Evolutionary conservation across 2,329 filamentous ascomycete species (phyloP).

Genomic region (Didymella keratinophila): DNA sequence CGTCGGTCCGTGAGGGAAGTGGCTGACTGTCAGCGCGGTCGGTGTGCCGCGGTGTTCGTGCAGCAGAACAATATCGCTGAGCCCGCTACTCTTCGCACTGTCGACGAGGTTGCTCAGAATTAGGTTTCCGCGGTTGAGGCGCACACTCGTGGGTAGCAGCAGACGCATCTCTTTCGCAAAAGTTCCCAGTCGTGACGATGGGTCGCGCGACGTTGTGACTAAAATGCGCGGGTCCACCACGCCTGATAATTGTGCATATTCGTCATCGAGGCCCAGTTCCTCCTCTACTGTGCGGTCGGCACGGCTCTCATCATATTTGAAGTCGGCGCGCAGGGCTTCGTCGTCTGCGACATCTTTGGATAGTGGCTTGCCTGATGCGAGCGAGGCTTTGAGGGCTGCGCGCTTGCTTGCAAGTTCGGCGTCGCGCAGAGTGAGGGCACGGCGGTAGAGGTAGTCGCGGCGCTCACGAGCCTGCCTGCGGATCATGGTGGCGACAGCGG

Average conservation of each 20-base stretch:
- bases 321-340: slow-evolving; percentile 82
- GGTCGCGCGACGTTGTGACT: slow-evolving; percentile 89
- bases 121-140: slow-evolving; percentile 89
- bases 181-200: slow-evolving; percentile 81
- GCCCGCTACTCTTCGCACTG: slow-evolving; percentile 79
- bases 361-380: slow-evolving; percentile 88
- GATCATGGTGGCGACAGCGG: slow-evolving; percentile 28
- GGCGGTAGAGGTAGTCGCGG: slow-evolving; percentile 81
- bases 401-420: slow-evolving; percentile 93
- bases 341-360: slow-evolving; percentile 86
- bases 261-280: slow-evolving; percentile 80
- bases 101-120: slow-evolving; percentile 85
- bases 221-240: slow-evolving; percentile 88
- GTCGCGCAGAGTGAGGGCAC: slow-evolving; percentile 77
- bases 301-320: slow-evolving; percentile 89
- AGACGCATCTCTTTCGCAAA: slow-evolving; percentile 93
- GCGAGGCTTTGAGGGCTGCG: slow-evolving; percentile 82
- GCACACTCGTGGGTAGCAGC: slow-evolving; percentile 82
- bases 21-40: slow-evolving; percentile 85
- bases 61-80: slow-evolving; percentile 76
- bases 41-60: slow-evolving; percentile 94
- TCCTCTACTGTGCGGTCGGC: slow-evolving; percentile 72
- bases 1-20: slow-evolving; percentile 88
- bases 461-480: slow-evolving; percentile 74
- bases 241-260: slow-evolving; percentile 90